Conservation (phyloP, 2,329 filamentous ascomycete species). For the Fusarium foetens region DNA sequence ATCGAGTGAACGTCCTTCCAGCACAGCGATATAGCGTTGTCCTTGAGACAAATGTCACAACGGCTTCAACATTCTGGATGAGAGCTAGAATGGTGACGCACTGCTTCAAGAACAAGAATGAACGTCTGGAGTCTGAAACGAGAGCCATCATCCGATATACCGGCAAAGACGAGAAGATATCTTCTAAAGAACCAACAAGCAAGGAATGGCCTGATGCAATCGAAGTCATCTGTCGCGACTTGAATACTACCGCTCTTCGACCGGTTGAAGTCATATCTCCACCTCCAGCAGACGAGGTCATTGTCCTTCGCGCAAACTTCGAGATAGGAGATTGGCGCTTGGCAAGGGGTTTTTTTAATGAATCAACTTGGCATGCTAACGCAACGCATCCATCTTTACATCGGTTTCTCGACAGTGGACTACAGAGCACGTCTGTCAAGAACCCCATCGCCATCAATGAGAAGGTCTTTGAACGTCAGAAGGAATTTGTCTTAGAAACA, state of each 20-base stretch:
- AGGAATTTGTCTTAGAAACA: conserved; percentile 60
- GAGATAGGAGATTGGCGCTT: conserved; percentile 65
- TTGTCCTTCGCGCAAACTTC: conserved; percentile 63
- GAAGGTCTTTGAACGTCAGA: conserved; percentile 42
- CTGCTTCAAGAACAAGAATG: conserved; percentile 51
- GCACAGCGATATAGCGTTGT: conserved; percentile 78
- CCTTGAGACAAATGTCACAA: conserved; percentile 67
- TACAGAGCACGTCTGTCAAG: conserved; percentile 20
- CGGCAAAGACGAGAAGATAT: fast-evolving
- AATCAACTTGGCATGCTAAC: conserved; percentile 58
- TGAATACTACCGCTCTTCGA: conserved; percentile 60
- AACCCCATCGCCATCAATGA: conserved; percentile 45
- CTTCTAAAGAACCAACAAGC: conserved; percentile 48
- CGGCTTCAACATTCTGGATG: conserved; percentile 68
- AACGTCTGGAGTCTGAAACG: conserved; percentile 46
- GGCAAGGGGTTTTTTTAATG: conserved; percentile 65
- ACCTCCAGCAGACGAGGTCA: conserved; percentile 52
- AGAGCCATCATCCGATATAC: conserved; percentile 48
- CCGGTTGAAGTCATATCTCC: conserved; percentile 51
- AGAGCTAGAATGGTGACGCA: conserved; percentile 61
- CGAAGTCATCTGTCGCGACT: conserved; percentile 61
- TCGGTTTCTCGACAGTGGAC: conserved; percentile 46
- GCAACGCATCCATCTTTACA: conserved; percentile 50
- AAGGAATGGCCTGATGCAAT: conserved; percentile 61
- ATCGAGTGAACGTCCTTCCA: conserved; percentile 72